Evolutionary conservation across 345 rosid species (phyloP).

Genomic region (Eucalyptus pauciflora): DNA sequence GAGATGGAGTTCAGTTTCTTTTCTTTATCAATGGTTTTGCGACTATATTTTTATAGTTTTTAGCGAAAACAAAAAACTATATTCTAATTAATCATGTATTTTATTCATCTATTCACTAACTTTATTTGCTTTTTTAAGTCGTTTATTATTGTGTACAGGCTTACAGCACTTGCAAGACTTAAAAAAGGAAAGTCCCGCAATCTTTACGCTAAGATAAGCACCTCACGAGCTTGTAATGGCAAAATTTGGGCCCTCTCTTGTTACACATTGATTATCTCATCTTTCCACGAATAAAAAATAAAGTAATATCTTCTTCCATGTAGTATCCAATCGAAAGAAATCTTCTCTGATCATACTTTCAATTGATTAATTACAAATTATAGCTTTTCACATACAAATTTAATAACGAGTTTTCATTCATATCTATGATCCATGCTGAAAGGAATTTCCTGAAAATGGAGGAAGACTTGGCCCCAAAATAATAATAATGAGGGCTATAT

Average conservation of each 20-base stretch:
- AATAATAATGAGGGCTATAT: not conserved
- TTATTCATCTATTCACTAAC: not conserved
- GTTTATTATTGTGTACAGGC: not conserved
- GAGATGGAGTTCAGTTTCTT: not conserved
- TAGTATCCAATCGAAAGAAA: not conserved
- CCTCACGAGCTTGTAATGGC: not conserved
- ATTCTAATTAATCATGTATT: not conserved
- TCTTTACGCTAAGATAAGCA: not conserved
- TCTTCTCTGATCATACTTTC: not conserved
- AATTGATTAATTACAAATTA: not conserved
- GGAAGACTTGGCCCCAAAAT: not conserved
- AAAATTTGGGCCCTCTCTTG: not conserved
- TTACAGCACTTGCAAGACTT: not conserved
- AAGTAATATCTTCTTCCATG: not conserved
- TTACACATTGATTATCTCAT: not conserved
- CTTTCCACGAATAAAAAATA: not conserved
- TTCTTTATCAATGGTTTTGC: not conserved
- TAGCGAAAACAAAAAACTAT: not conserved
- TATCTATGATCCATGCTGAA: not conserved
- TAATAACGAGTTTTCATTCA: not conserved
- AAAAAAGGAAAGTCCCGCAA: not conserved
- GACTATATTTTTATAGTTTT: not conserved
- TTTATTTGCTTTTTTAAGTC: not conserved
- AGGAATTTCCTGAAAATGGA: not conserved
- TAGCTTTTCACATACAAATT: not conserved